Conservation (phyloP, 164 flowering plant genomes). For the Stephania yunnanensis region DNA sequence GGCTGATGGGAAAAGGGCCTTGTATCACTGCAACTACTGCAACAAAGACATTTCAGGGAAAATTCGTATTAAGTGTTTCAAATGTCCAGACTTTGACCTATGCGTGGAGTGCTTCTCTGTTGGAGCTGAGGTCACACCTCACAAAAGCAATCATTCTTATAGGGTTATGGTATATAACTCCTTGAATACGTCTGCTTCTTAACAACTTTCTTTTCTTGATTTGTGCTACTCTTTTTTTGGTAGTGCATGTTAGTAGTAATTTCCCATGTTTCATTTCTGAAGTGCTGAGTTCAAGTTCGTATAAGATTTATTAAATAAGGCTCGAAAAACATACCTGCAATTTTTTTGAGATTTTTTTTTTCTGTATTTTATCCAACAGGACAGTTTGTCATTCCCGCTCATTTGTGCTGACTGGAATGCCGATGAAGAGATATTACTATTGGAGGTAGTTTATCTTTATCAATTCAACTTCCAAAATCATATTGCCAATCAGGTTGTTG, state of each 20-base stretch:
- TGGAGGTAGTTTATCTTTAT: constrained; percentile 54
- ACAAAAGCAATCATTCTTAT: constrained; percentile 73
- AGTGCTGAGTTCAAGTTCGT: neutral
- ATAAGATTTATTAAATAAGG: no score
- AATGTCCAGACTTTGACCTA: constrained; percentile 80
- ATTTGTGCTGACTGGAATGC: constrained; percentile 98
- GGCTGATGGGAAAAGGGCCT: constrained; percentile 58
- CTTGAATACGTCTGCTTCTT: neutral
- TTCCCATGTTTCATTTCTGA: neutral
- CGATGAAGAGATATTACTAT: constrained; percentile 90
- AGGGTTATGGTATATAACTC: constrained; percentile 79
- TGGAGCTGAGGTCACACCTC: constrained; percentile 82
- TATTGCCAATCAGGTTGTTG: neutral
- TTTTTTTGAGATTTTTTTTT: neutral
- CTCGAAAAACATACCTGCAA: neutral
- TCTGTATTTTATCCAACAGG: constrained; percentile 39
- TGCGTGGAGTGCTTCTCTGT: constrained; percentile 91
- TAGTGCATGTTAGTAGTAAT: neutral
- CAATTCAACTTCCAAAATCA: neutral
- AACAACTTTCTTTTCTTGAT: neutral
- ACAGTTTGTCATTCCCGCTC: constrained; percentile 83
- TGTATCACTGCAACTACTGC: constrained; percentile 80
- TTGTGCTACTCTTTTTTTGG: neutral
- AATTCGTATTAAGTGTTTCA: constrained; percentile 67
- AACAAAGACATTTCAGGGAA: constrained; percentile 74